Base-by-base conservation (phyloP, 139 green algal genomes). In the Tetradesmus lagerheimii region DNA sequence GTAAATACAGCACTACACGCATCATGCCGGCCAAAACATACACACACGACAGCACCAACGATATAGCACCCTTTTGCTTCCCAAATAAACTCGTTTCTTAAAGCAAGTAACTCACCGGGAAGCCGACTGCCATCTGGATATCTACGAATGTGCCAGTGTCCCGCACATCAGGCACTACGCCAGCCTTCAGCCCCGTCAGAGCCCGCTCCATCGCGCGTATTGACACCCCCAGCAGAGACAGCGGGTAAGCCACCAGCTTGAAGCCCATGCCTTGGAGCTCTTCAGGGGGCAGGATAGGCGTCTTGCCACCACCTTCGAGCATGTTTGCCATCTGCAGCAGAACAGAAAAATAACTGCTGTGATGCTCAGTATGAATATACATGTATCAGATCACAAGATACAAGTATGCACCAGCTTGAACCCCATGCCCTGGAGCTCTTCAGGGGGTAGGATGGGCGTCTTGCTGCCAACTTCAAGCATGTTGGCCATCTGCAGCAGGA, bases 401-500 rank as follows among this genome's bases (percentile, higher is more conserved):
- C n/a, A n/a, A n/a, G n/a, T n/a, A n/a, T n/a, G n/a, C 35, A 98
- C 96, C 23, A 99, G 89, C 81, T 95, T 97, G 89, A 98, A 99
- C 9, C 97, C 98, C 90, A 99, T 95, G 4, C 93, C 91, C 35
- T 96, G 62, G 37, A 99, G 94, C 90, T 97, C 90, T 29, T 90
- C 66, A 0, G 95, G 96, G 0, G 92, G 47, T n/a, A 99, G 90
- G 77, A 99, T 94, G 34, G 98, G 98, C 14, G 98, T 99, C 90
- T 97, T 97, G 75, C 98, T 97, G 43, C 97, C 97, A 9, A 97
- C 98, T 87, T 99, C 98, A 29, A 99, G 92, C 94, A 98, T 99
- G 94, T 97, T 99, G 35, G 97, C 97, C 96, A 98, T 98, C 93
- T 97, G 81, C 29, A 27, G 29, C 2, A 41, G 15, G 4, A 41